phyloP scores from a whole-genome alignment of 495 filamentous ascomycete genomes.

The Aspergillus carlsbadensis region DNA sequence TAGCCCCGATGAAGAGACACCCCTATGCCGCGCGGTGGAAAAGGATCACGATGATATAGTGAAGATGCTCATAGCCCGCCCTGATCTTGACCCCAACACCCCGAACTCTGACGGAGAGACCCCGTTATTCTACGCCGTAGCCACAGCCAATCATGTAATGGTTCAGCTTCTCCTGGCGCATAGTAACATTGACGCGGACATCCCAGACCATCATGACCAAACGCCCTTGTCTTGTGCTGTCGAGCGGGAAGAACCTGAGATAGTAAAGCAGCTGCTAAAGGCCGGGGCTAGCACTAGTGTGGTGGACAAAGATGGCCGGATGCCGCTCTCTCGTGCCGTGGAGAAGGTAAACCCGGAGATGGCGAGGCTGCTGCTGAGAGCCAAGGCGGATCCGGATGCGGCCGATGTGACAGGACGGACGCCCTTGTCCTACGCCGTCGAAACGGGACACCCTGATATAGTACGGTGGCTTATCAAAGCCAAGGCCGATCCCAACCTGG shows the following conservation, averaged over 20 bases:
- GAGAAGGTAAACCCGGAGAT: conserved; percentile 23
- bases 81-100: conserved; percentile 17
- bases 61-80: conserved; percentile 10
- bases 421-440: conserved; percentile 11
- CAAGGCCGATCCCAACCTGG: conserved; percentile 11
- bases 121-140: conserved; percentile 26
- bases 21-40: conserved; percentile 7
- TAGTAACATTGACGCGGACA: conserved; percentile 21
- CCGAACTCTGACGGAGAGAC: conserved; percentile 22
- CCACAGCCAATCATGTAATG: conserved; percentile 20
- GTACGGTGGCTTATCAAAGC: conserved; percentile 12
- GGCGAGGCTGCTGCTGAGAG: conserved; percentile 22
- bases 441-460: conserved; percentile 9
- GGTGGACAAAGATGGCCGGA: conserved; percentile 19
- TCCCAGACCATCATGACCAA: conserved; percentile 19
- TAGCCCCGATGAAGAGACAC: conserved; percentile 11
- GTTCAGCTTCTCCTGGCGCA: conserved; percentile 23
- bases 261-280: conserved; percentile 9
- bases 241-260: conserved; percentile 12
- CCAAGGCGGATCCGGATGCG: conserved; percentile 20
- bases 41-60: conserved; percentile 12
- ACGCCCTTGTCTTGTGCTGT: conserved; percentile 13
- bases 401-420: conserved; percentile 22
- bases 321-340: conserved; percentile 27
- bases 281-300: conserved; percentile 15